Base-by-base conservation (phyloP, 1,284 basidiomycete genomes). In the Kalmanozyma brasiliensis region DNA sequence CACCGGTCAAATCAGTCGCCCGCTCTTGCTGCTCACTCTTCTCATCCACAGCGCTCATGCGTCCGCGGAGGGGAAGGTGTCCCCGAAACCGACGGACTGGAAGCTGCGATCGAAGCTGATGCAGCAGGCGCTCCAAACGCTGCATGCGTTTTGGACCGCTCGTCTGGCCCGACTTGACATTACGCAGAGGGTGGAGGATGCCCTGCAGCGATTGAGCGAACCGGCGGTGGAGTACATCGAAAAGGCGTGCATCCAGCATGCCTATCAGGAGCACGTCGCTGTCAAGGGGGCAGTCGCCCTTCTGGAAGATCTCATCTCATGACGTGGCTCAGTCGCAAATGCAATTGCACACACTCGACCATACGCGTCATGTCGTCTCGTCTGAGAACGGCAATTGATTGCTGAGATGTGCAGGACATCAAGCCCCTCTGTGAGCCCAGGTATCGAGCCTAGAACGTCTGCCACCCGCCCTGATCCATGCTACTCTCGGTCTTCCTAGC, bases 401-500 rank as follows among this genome's bases (percentile, higher is more conserved):
- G n/a, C n/a, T n/a, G n/a, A n/a, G n/a, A n/a, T n/a, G n/a, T n/a
- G n/a, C n/a, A n/a, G n/a, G n/a, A n/a, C n/a, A n/a, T n/a, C n/a
- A n/a, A n/a, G 26, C 26, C 26, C 26, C 26, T 29, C 26, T n/a
- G n/a, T n/a, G n/a, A n/a, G n/a, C n/a, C n/a, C n/a, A n/a, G n/a
- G n/a, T n/a, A n/a, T n/a, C n/a, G n/a, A n/a, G n/a, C 11, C 17
- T 40, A 95, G 47, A 96, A 84, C 45, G 91, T 91, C 76, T 91
- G 91, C 94, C 94, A 97, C 11, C 93, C 93, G 22, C 94, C 93
- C 40, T 87, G 89, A 80, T 97, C 94, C n/a, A 93, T 73, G 8
- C 66, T 60, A 0, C 71, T 53, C 37, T 98, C 96, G 55, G 97
- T 83, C 82, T 91, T 92, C 45, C 95, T 86, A 3, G 94, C 92